These are phyloP conservation scores for Podospora didyma DNA, from an alignment of 495 filamentous ascomycete species.

Conservation along the genomic window DNA sequence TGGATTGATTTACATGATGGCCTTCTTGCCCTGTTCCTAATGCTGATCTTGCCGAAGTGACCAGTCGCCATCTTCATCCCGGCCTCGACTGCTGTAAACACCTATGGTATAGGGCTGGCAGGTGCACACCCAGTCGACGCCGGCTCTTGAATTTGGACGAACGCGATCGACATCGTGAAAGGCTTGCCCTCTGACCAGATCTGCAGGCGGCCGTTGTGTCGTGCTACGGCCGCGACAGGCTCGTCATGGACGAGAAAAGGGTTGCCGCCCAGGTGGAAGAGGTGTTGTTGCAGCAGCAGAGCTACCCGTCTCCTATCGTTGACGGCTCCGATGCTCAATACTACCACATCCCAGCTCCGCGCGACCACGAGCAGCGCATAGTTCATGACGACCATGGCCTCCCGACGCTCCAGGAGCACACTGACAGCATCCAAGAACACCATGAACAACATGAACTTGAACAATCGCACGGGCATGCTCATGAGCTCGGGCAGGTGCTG, in stretches of 20 bases:
- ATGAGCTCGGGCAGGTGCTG: conserved; percentile 23
- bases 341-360: conserved; percentile 22
- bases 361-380: conserved; percentile 18
- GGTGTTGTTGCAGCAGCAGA: conserved; percentile 18
- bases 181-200: too few species aligned
- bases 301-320: conserved; percentile 25
- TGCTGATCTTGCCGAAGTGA: conserved; percentile 18
- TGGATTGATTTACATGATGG: neutral
- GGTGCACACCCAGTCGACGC: too few species aligned
- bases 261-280: conserved; percentile 15
- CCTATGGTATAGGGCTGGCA: too few species aligned
- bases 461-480: conserved; percentile 18
- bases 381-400: conserved; percentile 18
- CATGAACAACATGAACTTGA: conserved; percentile 19
- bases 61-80: neutral
- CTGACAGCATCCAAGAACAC: conserved; percentile 7
- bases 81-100: too few species aligned
- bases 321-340: conserved; percentile 24
- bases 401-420: conserved; percentile 14
- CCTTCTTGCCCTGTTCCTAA: neutral
- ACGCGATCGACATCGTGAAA: too few species aligned
- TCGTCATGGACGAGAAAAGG: conserved; percentile 25
- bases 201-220: neutral
- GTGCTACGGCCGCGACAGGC: neutral
- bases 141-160: too few species aligned